Conservation (phyloP, 129 eudicot species). For the Helianthus annuus region DNA sequence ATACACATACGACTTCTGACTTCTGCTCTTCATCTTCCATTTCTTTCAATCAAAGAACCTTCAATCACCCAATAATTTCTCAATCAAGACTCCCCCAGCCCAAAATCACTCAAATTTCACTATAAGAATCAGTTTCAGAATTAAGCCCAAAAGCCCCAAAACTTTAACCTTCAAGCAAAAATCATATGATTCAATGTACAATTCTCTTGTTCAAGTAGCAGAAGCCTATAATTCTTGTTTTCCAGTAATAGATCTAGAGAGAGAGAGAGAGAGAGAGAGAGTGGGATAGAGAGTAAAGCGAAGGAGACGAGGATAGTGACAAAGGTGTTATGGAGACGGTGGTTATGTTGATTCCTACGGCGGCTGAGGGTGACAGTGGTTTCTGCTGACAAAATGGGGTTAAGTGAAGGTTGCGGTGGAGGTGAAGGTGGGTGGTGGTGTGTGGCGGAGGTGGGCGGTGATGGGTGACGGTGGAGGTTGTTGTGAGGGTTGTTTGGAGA, state of each 20-base stretch:
- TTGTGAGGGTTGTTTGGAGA: no score
- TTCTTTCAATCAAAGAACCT: conserved; percentile 27
- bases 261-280: no score
- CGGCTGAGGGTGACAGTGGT: no score
- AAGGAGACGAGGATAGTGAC: no score
- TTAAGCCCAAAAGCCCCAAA: conserved; percentile 16
- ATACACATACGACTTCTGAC: conserved; percentile 40
- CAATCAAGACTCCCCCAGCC: conserved; percentile 37
- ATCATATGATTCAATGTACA: conserved; percentile 66
- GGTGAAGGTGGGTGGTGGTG: no score
- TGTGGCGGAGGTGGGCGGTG: no score
- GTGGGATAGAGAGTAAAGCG: no score
- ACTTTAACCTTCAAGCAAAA: conserved; percentile 36
- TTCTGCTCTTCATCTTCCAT: conserved; percentile 37
- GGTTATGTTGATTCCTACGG: no score
- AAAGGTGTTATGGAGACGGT: no score
- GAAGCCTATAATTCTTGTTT: conserved; percentile 55
- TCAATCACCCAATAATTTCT: conserved; percentile 16
- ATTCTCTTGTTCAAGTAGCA: conserved; percentile 49
- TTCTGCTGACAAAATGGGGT: no score
- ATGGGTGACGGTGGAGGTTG: no score
- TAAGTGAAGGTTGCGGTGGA: no score
- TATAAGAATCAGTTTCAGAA: conserved; percentile 45
- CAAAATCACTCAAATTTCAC: conserved; percentile 42
- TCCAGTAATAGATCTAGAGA: conserved; percentile 8